Evolutionary conservation across 306 rosid species (phyloP).

Genomic region (Vicia villosa): DNA sequence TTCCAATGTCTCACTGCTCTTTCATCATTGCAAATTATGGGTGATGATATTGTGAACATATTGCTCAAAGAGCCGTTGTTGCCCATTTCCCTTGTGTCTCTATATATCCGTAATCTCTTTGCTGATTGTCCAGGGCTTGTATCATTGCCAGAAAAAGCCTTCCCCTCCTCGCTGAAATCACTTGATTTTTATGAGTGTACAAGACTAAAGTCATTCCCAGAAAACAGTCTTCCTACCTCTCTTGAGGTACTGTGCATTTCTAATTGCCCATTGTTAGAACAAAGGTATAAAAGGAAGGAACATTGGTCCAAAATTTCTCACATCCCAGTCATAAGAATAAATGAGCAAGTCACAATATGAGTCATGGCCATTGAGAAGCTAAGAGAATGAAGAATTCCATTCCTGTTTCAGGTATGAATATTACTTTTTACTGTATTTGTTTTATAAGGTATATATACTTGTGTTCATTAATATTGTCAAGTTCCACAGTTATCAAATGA

Average conservation of each 20-base stretch:
- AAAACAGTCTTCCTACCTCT: too few species aligned
- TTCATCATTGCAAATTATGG: fast-evolving
- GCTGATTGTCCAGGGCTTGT: background rate
- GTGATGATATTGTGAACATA: background rate
- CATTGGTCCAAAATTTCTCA: background rate
- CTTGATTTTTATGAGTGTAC: background rate
- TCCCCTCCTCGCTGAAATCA: background rate
- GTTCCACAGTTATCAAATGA: too few species aligned
- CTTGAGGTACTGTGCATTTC: too few species aligned
- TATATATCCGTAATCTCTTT: background rate
- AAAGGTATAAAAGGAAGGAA: background rate
- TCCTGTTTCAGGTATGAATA: too few species aligned
- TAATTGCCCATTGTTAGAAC: background rate
- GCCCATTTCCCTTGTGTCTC: background rate
- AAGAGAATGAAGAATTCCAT: too few species aligned
- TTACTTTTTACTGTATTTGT: too few species aligned
- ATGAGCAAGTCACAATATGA: too few species aligned
- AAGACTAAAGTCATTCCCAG: background rate
- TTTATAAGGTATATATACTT: too few species aligned
- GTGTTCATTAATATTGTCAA: too few species aligned
- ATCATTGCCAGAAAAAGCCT: background rate
- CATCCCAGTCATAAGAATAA: too few species aligned
- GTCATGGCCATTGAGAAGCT: too few species aligned
- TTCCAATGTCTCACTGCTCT: background rate
- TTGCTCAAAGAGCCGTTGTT: background rate